A percentile compares a stretch with the other conserved stretches of the same genome.
These are phyloP conservation scores for Saturnispora quitensis DNA, from an alignment of 805 yeast genomes.

Conservation along the genomic window DNA sequence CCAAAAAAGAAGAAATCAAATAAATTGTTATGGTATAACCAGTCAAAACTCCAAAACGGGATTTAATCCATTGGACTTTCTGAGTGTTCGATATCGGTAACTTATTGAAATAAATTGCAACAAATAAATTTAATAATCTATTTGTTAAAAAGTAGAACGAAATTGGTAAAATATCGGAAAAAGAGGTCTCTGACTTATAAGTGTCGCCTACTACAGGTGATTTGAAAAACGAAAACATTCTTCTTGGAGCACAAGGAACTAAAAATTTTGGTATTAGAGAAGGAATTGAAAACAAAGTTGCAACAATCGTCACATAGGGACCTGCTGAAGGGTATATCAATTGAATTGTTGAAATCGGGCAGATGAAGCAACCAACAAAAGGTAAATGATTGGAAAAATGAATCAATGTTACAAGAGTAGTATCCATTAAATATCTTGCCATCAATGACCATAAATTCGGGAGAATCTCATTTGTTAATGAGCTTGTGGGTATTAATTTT, in stretches of 20 bases:
- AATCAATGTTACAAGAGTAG: conserved; percentile 25
- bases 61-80: conserved; percentile 35
- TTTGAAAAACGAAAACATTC: conserved; percentile 8
- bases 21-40: conserved; percentile 35
- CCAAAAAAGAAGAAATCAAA: conserved; percentile 15
- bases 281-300: conserved; percentile 35
- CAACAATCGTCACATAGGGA: conserved; percentile 32
- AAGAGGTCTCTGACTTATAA: background rate
- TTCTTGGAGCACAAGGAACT: conserved; percentile 5
- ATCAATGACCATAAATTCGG: conserved; percentile 25
- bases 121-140: background rate
- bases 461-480: background rate
- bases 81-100: conserved; percentile 3
- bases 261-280: background rate
- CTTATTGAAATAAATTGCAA: conserved; percentile 2
- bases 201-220: background rate
- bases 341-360: conserved; percentile 36
- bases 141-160: background rate
- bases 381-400: conserved; percentile 33
- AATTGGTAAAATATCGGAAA: conserved; percentile 3
- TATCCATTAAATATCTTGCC: conserved; percentile 20
- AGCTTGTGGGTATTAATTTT: background rate
- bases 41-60: conserved; percentile 39
- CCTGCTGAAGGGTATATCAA: conserved; percentile 39
- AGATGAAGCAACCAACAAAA: conserved; percentile 31